Evolutionary conservation across 345 rosid species (phyloP).

Genomic region (Gossypium rotundifolium): DNA sequence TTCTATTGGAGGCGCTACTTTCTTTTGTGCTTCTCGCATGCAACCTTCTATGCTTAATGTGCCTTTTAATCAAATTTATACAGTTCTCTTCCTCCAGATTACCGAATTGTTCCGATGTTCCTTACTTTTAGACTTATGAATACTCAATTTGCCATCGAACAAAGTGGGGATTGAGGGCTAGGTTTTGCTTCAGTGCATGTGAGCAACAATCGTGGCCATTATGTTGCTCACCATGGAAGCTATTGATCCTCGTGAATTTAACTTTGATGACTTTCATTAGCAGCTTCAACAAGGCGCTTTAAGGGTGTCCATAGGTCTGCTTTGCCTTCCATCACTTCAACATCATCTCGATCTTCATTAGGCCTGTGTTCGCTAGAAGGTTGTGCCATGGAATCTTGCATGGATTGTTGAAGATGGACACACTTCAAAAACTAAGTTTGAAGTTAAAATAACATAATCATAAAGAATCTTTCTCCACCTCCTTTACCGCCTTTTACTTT

Average conservation of each 20-base stretch:
- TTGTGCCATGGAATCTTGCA: constrained; percentile 41
- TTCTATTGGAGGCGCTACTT: constrained; percentile 35
- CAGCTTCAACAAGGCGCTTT: constrained; percentile 73
- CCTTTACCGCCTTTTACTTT: constrained; percentile 47
- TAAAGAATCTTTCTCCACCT: constrained; percentile 11
- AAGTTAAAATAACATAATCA: not conserved
- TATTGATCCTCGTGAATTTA: constrained; percentile 35
- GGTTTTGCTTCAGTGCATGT: constrained; percentile 22
- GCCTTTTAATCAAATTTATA: constrained; percentile 26
- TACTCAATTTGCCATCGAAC: constrained; percentile 23
- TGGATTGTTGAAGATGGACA: constrained; percentile 9
- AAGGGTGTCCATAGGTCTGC: constrained; percentile 63
- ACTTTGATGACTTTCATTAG: constrained; percentile 55
- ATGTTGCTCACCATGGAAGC: constrained; percentile 25
- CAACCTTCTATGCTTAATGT: constrained; percentile 51
- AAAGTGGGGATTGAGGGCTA: constrained; percentile 23
- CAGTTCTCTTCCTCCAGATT: constrained; percentile 36
- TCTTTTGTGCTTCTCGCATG: constrained; percentile 34
- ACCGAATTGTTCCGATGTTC: constrained; percentile 34
- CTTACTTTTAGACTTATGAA: constrained; percentile 37
- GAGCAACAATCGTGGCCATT: constrained; percentile 21
- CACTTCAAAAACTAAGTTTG: not conserved
- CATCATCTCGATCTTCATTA: constrained; percentile 24
- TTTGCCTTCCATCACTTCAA: constrained; percentile 42
- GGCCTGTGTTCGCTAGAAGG: constrained; percentile 24